These are phyloP conservation scores for Gigaspora rosea DNA, from an alignment of 192 early-diverging fungal genomes.

Conservation along the genomic window DNA sequence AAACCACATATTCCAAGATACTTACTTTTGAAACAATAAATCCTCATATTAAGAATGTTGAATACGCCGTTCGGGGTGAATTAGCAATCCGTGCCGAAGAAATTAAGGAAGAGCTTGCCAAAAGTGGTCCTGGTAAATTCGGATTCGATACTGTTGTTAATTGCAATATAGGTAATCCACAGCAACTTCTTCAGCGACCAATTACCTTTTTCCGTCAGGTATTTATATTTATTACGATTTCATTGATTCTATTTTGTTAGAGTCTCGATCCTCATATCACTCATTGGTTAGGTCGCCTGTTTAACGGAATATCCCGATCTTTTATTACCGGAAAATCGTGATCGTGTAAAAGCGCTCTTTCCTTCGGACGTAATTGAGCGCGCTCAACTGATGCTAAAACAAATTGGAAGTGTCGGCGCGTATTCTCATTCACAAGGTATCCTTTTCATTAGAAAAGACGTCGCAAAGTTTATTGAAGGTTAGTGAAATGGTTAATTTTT, in stretches of 20 bases:
- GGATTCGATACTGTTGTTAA: conserved; percentile 41
- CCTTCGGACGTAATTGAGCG: conserved; percentile 85
- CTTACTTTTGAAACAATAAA: conserved; percentile 74
- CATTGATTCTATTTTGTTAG: conserved; percentile 10
- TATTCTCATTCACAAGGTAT: conserved; percentile 97
- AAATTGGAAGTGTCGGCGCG: conserved; percentile 80
- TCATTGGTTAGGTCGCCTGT: conserved; percentile 67
- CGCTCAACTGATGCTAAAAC: conserved; percentile 71
- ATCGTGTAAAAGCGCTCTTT: conserved; percentile 60
- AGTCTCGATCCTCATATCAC: background rate
- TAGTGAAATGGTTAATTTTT: background rate
- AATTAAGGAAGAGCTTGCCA: conserved; percentile 57
- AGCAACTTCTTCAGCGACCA: conserved; percentile 61
- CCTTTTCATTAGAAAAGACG: conserved; percentile 75
- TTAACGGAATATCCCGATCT: conserved; percentile 89
- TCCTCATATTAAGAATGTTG: conserved; percentile 68
- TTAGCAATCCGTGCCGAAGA: conserved; percentile 92
- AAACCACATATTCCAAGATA: conserved; percentile 49
- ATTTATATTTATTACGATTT: conserved; percentile 17
- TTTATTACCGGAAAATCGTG: conserved; percentile 62
- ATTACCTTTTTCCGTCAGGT: conserved; percentile 97
- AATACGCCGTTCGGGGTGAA: conserved; percentile 96
- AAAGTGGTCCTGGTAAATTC: background rate
- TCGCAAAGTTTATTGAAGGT: conserved; percentile 86
- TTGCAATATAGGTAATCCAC: conserved; percentile 52